Evolutionary conservation across 345 rosid genomes (phyloP).

Genomic region (Dipteronia dyeriana): DNA sequence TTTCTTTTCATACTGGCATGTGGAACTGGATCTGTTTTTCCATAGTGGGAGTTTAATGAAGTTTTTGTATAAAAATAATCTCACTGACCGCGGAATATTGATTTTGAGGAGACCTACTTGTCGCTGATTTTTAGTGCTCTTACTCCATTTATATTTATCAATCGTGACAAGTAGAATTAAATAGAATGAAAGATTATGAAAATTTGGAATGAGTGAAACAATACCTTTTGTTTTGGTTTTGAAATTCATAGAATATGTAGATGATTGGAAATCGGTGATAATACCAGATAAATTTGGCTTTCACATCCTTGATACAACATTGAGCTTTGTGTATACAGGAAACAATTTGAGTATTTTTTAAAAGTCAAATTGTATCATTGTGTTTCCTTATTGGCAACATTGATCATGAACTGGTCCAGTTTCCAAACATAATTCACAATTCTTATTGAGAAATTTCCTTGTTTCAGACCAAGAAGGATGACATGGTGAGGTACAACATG

Average conservation of each 20-base stretch:
- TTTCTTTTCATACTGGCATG: neutral
- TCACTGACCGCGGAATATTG: neutral
- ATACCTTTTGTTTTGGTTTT: neutral
- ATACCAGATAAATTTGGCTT: neutral
- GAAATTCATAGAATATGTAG: neutral
- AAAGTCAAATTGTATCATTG: neutral
- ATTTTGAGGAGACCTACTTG: too few species aligned
- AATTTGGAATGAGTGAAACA: neutral
- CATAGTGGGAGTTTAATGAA: neutral
- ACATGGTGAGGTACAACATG: constrained; percentile 55
- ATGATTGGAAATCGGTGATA: neutral
- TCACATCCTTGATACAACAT: neutral
- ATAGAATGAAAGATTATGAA: neutral
- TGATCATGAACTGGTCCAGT: neutral
- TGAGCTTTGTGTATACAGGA: neutral
- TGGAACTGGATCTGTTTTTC: neutral
- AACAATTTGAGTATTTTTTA: neutral
- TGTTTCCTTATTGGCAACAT: neutral
- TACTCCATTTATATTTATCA: neutral
- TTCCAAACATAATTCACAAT: neutral
- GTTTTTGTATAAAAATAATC: neutral
- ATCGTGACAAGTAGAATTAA: neutral
- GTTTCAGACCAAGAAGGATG: constrained; percentile 73
- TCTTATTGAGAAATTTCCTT: constrained; percentile 1
- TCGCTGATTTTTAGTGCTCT: neutral